A percentile compares a stretch with the other conserved stretches of the same genome.
Conservation (phyloP, 2,329 filamentous ascomycete genomes). For the Colletotrichum sp. region DNA sequence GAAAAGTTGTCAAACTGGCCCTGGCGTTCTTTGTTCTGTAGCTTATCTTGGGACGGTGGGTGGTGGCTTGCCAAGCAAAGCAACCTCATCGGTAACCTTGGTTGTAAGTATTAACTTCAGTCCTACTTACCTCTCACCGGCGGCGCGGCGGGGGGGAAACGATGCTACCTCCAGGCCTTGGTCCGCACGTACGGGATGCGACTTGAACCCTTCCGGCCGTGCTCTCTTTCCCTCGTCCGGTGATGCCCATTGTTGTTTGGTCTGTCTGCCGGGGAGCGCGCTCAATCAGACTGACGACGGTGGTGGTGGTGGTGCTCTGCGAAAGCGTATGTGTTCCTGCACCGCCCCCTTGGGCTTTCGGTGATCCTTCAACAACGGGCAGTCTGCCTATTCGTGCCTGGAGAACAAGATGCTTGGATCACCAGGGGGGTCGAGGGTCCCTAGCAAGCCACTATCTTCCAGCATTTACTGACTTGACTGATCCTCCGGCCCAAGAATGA, state of each 20-base stretch:
- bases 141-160: neutral
- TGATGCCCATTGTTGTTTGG: neutral
- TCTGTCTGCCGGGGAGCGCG: neutral
- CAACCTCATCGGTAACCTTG: neutral
- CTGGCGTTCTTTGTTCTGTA: neutral
- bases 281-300: neutral
- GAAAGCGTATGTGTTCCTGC: neutral
- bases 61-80: neutral
- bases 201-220: neutral
- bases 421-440: neutral
- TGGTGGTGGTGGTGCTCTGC: neutral
- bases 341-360: neutral
- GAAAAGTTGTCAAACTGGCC: neutral
- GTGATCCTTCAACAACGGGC: neutral
- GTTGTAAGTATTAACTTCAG: neutral
- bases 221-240: neutral
- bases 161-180: neutral
- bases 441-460: neutral
- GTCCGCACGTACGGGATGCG: neutral
- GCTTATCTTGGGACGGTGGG: neutral
- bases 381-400: neutral
- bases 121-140: neutral
- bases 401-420: neutral
- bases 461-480: neutral
- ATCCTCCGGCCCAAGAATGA: neutral